Evolutionary conservation across 2,329 filamentous ascomycete genomes (phyloP).

Genomic region (Balansia obtecta): DNA sequence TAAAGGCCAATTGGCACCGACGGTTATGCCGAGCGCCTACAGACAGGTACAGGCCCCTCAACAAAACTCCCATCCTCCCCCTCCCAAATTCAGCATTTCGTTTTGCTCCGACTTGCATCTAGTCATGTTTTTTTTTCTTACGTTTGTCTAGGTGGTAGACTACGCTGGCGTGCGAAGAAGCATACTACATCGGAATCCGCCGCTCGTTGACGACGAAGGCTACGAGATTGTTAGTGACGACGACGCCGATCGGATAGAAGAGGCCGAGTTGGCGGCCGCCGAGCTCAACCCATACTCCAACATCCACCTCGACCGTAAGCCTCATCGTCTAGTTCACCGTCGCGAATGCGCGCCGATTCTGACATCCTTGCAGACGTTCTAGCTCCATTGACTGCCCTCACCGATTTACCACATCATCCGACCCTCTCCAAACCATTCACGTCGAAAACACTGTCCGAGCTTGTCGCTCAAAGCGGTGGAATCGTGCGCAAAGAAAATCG

Average conservation of each 20-base stretch:
- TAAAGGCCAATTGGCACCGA: conserved; percentile 55
- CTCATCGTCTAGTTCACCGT: not conserved
- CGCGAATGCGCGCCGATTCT: conserved; percentile 12
- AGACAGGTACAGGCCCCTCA: conserved; percentile 44
- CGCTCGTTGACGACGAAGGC: conserved; percentile 63
- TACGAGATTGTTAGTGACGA: conserved; percentile 65
- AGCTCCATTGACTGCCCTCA: conserved; percentile 61
- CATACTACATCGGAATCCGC: conserved; percentile 63
- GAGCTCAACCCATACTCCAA: conserved; percentile 65
- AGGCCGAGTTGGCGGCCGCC: conserved; percentile 48
- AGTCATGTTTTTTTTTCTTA: conserved; percentile 17
- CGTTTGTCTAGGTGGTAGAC: conserved; percentile 46
- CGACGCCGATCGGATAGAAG: conserved; percentile 50
- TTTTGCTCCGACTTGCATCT: not conserved
- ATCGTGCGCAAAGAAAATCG: conserved; percentile 66
- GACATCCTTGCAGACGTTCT: conserved; percentile 46
- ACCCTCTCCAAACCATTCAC: conserved; percentile 64
- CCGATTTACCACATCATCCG: conserved; percentile 62
- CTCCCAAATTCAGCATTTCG: conserved; percentile 5
- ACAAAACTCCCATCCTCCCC: too few species aligned
- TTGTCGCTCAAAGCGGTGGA: conserved; percentile 55
- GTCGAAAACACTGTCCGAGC: conserved; percentile 58
- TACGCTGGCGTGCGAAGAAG: conserved; percentile 61
- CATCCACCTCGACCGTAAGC: conserved; percentile 57
- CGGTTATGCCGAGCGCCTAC: conserved; percentile 54